These are phyloP conservation scores for Salicornia ramosissima DNA, from an alignment of 148 eudicot species.

Conservation along the genomic window DNA sequence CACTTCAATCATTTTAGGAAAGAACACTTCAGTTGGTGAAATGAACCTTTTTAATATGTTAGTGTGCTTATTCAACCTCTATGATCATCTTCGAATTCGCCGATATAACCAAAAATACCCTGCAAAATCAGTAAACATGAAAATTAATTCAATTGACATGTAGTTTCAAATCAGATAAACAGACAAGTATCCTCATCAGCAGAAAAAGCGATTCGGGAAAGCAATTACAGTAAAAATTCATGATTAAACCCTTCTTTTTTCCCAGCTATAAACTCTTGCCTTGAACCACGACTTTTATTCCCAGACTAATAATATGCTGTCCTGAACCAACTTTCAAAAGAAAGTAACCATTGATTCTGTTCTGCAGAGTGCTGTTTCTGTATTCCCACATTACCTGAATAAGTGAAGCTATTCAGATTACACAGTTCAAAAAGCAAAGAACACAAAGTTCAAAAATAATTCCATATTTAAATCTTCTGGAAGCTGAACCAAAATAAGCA, in stretches of 20 bases:
- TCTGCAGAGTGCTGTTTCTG: no score
- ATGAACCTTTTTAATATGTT: no score
- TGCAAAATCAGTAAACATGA: slow-evolving; percentile 7
- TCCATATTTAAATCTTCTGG: no score
- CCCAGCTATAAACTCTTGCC: background rate
- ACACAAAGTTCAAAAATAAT: no score
- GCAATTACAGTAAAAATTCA: background rate
- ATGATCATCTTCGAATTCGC: background rate
- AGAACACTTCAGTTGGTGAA: background rate
- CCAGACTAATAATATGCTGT: no score
- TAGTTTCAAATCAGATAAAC: background rate
- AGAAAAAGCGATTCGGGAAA: background rate
- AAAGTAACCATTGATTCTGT: no score
- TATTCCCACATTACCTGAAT: no score
- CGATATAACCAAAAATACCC: background rate
- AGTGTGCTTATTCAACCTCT: background rate
- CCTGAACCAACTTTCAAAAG: no score
- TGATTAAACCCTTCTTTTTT: background rate
- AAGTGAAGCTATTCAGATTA: no score
- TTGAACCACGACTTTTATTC: background rate
- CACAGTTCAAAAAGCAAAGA: no score
- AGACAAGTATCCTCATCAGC: background rate
- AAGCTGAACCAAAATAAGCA: no score
- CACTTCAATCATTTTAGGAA: no score
- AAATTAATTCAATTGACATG: background rate